Base-by-base conservation (phyloP, 805 yeast species). In the Metschnikowia peoriensis region DNA sequence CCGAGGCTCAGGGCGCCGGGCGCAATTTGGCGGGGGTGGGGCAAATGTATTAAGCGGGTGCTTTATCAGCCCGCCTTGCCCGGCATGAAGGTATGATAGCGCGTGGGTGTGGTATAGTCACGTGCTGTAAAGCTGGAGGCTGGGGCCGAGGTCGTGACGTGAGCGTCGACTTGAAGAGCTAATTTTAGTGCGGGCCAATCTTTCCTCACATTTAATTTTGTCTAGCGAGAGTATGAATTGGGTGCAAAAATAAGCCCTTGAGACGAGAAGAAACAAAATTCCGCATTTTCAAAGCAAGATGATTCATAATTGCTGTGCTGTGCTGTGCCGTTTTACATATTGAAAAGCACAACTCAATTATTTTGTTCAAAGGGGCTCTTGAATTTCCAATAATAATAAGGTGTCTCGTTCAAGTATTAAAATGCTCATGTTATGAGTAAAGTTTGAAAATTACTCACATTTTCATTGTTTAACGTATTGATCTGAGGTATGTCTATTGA, bases 1-100 rank as follows among this genome's bases (percentile, higher is more conserved):
- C 27, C 28, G 28, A 22, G 17, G n/a, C 14, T 11, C 42, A 22
- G n/a, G 14, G 28, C 42, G 28, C 17, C 28, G 42, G 17, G 4
- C 41, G 44, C 47, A 44, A n/a, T 28, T 44, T n/a, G 41, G 46
- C 14, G 48, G 41, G 49, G 47, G 47, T 38, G 35, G 52, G 52
- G 43, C 38, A 38, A 38, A 12, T 22, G 27, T 32, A 32, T 40
- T 40, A n/a, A 43, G 49, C 38, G 39, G 12, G 49, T 44, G 41
- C 34, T 29, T 12, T 17, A 44, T 44, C 14, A 9, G 28, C 46
- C 14, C 6, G 35, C 41, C 32, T 38, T 27, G 46, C 46, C 47
- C 47, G 17, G 40, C 17, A 27, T 28, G 32, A 12, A 17, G 35
- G 47, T 12, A 10, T 6, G 10, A 32, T 29, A 43, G 27, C 35